Conservation (phyloP, 441 rosid species). For the Cnidoscolus chayamansa region DNA sequence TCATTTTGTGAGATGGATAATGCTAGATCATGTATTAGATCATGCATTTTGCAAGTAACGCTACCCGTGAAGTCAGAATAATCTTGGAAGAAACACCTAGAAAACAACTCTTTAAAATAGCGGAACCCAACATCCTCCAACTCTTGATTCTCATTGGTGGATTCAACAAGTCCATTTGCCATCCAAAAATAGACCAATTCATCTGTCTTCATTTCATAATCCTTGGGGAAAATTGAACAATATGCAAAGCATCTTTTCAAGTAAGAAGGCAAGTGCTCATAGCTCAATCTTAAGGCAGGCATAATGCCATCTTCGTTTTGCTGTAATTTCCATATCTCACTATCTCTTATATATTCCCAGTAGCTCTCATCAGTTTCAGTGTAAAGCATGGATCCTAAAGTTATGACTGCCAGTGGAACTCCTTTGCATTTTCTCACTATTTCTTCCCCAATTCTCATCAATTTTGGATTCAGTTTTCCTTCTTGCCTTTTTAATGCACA, state of each 20-base stretch:
- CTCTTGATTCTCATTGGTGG: neutral
- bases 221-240: conserved; percentile 3
- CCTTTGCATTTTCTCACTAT: conserved; percentile 22
- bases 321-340: neutral
- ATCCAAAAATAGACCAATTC: neutral
- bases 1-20: neutral
- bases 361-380: neutral
- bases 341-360: neutral
- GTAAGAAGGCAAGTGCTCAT: neutral
- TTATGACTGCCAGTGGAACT: conserved; percentile 22
- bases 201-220: neutral
- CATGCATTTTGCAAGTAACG: neutral
- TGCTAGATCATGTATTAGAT: neutral
- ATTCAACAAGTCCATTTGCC: neutral
- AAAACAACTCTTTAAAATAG: neutral
- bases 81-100: neutral
- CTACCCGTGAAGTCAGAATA: neutral
- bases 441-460: conserved; percentile 2
- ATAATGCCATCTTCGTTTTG: neutral
- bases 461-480: neutral
- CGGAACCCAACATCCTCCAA: neutral
- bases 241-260: conserved; percentile 9
- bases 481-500: too few species aligned
- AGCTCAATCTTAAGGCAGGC: neutral
- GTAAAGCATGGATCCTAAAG: neutral